These are phyloP conservation scores for Verticillium longisporum DNA, from an alignment of 2,329 filamentous ascomycete genomes.

Conservation along the genomic window DNA sequence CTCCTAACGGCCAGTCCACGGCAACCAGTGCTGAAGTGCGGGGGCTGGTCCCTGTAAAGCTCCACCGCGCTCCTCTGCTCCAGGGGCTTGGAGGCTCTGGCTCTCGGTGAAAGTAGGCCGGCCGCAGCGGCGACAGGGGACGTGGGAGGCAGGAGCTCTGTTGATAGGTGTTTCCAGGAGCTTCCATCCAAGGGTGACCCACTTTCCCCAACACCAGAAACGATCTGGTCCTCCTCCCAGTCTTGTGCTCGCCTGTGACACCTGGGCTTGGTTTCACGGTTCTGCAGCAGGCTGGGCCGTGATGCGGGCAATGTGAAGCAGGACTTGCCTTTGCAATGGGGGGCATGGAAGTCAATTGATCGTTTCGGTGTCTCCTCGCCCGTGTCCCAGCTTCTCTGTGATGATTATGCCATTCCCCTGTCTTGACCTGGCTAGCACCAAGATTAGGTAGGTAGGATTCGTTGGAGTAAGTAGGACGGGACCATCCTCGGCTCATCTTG, in stretches of 20 bases:
- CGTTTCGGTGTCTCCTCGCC: neutral
- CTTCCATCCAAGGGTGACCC: slow-evolving; percentile 1
- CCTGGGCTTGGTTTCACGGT: neutral
- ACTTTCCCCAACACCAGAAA: neutral
- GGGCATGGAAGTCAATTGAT: neutral
- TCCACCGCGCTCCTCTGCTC: neutral
- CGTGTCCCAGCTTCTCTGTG: neutral
- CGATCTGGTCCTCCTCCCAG: neutral
- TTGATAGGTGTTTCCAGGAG: slow-evolving; percentile 1
- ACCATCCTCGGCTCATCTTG: neutral
- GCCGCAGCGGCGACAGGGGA: neutral
- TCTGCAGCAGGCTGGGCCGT: neutral
- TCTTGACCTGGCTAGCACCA: no score
- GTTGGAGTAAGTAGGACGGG: neutral
- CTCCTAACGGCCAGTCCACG: neutral
- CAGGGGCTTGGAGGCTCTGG: neutral
- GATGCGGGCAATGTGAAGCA: neutral
- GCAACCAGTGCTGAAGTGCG: slow-evolving; percentile 1
- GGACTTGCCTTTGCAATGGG: neutral
- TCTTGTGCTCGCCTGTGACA: neutral
- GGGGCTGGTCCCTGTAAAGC: slow-evolving; percentile 1
- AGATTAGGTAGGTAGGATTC: neutral
- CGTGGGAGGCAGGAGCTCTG: neutral
- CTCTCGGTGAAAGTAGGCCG: neutral
- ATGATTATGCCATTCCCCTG: neutral